Conservation (phyloP, 1,284 basidiomycete species). For the Malassezia arunalokei region DNA sequence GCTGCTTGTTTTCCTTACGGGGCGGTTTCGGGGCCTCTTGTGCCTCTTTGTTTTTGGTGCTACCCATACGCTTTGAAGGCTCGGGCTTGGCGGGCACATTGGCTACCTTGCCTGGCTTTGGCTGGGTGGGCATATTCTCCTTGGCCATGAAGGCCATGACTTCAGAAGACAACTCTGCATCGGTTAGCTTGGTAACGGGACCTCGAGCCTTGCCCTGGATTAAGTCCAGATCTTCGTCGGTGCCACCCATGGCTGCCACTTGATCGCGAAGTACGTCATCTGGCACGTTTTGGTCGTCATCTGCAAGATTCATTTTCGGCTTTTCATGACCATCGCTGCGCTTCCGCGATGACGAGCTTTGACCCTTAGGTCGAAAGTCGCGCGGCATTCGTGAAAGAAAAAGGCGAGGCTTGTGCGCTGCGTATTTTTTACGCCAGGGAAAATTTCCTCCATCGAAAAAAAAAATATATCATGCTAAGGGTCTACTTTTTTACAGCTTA, state of each 20-base stretch:
- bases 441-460: constrained; percentile 2
- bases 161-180: constrained; percentile 7
- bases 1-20: not conserved
- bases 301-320: not conserved
- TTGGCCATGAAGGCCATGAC: constrained; percentile 9
- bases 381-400: constrained; percentile 20
- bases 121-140: constrained; percentile 8
- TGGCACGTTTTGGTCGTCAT: constrained; percentile 11
- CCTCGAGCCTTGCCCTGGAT: constrained; percentile 6
- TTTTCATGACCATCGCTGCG: not conserved
- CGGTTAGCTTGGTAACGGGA: not conserved
- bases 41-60: not conserved
- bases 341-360: constrained; percentile 5
- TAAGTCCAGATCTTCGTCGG: constrained; percentile 7
- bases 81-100: not conserved
- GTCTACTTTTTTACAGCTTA: constrained; percentile 9
- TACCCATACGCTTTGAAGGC: not conserved
- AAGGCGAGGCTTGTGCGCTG: constrained; percentile 7
- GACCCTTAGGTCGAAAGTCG: constrained; percentile 29
- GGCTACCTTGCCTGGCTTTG: not conserved
- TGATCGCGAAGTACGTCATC: constrained; percentile 9
- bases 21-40: not conserved
- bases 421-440: not conserved
- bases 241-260: constrained; percentile 11
- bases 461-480: not conserved